A percentile compares a stretch with the other conserved stretches of the same genome.
Conservation (phyloP, 345 rosid genomes). For the Rhizophora mangle region DNA sequence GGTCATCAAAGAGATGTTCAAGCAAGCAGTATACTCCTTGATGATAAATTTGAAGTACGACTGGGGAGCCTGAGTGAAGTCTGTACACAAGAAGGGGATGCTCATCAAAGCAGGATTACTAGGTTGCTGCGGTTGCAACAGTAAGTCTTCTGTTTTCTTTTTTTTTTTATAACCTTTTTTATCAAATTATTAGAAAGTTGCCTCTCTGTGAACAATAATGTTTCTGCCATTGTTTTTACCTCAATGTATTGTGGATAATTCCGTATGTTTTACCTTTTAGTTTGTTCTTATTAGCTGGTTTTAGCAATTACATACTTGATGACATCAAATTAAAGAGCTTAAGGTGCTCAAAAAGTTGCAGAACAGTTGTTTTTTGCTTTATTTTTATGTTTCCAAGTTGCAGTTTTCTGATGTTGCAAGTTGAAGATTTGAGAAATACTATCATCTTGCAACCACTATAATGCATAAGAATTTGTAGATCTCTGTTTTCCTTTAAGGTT, state of each 20-base stretch:
- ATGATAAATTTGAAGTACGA: slow-evolving; percentile 95
- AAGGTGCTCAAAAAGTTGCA: neutral
- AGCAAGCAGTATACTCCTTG: slow-evolving; percentile 99
- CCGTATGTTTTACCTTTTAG: neutral
- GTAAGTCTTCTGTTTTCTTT: slow-evolving; percentile 46
- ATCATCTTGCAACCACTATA: neutral
- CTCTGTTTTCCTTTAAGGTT: neutral
- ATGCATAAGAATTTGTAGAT: neutral
- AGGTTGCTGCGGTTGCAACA: slow-evolving; percentile 84
- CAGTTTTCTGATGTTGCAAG: neutral
- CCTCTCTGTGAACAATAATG: too few relatives aligned
- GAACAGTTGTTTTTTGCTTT: neutral
- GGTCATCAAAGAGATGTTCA: slow-evolving; percentile 76
- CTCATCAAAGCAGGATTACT: slow-evolving; percentile 79
- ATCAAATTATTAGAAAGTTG: too few relatives aligned
- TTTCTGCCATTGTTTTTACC: neutral
- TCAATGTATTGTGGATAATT: neutral
- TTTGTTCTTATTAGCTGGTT: neutral
- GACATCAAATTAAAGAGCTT: neutral
- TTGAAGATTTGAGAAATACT: neutral
- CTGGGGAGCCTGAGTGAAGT: slow-evolving; percentile 88
- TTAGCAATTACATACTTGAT: neutral
- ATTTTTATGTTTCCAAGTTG: neutral
- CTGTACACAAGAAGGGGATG: slow-evolving; percentile 82
- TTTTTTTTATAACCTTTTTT: too few relatives aligned